These are phyloP conservation scores for Vitis labrusca DNA, from an alignment of 164 flowering plant species.

Conservation along the genomic window DNA sequence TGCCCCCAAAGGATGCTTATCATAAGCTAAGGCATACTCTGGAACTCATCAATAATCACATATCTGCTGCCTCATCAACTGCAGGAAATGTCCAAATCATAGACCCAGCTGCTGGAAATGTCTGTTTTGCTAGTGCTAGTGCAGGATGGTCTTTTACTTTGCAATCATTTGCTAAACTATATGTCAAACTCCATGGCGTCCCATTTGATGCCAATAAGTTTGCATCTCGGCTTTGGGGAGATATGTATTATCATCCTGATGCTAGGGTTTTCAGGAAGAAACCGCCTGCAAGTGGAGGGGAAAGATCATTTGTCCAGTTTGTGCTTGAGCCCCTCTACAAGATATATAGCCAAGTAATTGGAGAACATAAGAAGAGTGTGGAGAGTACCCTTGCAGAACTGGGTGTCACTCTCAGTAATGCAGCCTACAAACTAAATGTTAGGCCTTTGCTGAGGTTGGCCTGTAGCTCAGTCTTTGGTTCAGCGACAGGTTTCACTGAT, in stretches of 20 bases:
- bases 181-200: conserved; percentile 89
- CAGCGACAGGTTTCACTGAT: conserved; percentile 97
- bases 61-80: conserved; percentile 80
- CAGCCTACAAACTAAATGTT: conserved; percentile 86
- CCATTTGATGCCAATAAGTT: conserved; percentile 88
- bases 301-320: conserved; percentile 95
- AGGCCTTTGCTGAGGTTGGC: conserved; percentile 92
- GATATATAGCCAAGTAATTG: conserved; percentile 94
- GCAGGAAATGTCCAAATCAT: conserved; percentile 79
- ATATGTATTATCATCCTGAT: conserved; percentile 77
- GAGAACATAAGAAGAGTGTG: conserved; percentile 98
- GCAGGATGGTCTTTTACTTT: conserved; percentile 99
- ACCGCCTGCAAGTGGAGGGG: conserved; percentile 76
- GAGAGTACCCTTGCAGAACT: conserved; percentile 91
- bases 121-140: conserved; percentile 95
- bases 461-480: conserved; percentile 94
- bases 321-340: conserved; percentile 95
- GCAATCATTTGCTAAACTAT: conserved; percentile 93
- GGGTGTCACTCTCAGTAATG: conserved; percentile 92
- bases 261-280: conserved; percentile 68
- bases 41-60: conserved; percentile 84
- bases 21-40: conserved; percentile 84
- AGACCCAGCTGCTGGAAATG: conserved; percentile 94
- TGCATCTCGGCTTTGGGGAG: conserved; percentile 98
- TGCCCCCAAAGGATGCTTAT: conserved; percentile 97